These are phyloP conservation scores for Scolecobasidium constrictum DNA, from an alignment of 2,329 filamentous ascomycete genomes.

Conservation along the genomic window DNA sequence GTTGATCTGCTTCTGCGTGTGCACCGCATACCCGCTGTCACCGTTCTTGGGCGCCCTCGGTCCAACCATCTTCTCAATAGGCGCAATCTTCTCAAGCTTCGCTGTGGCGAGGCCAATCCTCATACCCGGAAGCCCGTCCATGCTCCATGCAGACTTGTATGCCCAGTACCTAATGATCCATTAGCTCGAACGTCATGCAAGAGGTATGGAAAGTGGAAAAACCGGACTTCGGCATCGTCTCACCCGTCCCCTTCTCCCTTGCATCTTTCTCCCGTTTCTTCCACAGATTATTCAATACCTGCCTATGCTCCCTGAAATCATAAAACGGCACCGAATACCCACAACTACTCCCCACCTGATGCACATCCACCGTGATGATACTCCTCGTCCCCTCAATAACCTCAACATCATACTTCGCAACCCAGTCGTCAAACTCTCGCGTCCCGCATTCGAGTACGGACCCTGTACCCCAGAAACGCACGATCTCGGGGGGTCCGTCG, in stretches of 20 bases:
- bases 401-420: constrained; percentile 21
- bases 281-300: constrained; percentile 28
- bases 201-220: neutral
- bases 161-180: constrained; percentile 29
- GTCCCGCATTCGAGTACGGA: constrained; percentile 5
- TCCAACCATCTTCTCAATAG: constrained; percentile 34
- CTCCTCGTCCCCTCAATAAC: constrained; percentile 26
- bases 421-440: constrained; percentile 16
- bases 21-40: neutral
- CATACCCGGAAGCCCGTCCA: constrained; percentile 35
- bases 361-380: constrained; percentile 31
- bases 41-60: constrained; percentile 17
- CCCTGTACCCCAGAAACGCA: constrained; percentile 31
- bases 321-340: constrained; percentile 34
- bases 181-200: neutral
- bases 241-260: constrained; percentile 25
- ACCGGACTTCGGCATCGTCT: constrained; percentile 27
- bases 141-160: constrained; percentile 30
- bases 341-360: constrained; percentile 32
- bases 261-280: constrained; percentile 26
- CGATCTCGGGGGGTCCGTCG: constrained; percentile 29
- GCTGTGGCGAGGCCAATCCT: constrained; percentile 26
- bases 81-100: constrained; percentile 24
- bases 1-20: neutral
- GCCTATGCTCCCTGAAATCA: constrained; percentile 29